phyloP scores from a whole-genome alignment of 2,329 filamentous ascomycete genomes.

The Paecilomyces niveus region DNA sequence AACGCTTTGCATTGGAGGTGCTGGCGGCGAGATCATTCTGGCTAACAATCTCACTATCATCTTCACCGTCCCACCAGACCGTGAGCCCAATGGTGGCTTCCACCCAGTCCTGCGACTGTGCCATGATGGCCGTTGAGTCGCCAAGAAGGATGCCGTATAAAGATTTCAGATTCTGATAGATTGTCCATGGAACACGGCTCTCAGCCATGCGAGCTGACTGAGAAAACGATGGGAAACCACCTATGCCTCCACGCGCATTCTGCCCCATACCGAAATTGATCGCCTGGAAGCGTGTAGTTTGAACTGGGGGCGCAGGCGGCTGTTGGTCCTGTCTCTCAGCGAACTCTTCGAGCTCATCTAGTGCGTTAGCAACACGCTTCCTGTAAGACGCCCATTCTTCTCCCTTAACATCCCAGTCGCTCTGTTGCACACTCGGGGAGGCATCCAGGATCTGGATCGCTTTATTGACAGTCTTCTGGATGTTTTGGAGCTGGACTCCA shows the following conservation, averaged over 20 bases:
- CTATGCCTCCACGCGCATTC: conserved; percentile 30
- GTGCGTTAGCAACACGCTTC: conserved; percentile 61
- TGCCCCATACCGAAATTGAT: conserved; percentile 39
- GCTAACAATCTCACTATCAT: conserved; percentile 41
- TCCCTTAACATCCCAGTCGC: conserved; percentile 75
- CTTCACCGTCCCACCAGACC: conserved; percentile 87
- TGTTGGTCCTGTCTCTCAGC: conserved; percentile 64
- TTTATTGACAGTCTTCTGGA: conserved; percentile 63
- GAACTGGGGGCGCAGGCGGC: conserved; percentile 30
- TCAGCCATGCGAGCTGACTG: conserved; percentile 67
- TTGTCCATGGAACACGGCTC: conserved; percentile 79
- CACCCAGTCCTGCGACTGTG: conserved; percentile 80
- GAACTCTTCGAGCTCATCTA: conserved; percentile 66
- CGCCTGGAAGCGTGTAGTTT: conserved; percentile 39
- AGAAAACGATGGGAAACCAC: conserved; percentile 51
- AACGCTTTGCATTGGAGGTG: conserved; percentile 15
- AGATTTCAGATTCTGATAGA: conserved; percentile 76
- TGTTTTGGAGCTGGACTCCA: conserved; percentile 68
- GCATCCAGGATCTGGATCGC: conserved; percentile 63
- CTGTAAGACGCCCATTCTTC: conserved; percentile 81
- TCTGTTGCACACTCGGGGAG: conserved; percentile 59
- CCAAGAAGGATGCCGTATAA: conserved; percentile 78
- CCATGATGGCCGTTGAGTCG: conserved; percentile 65
- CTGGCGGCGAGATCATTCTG: conserved; percentile 12
- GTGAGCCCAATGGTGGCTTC: conserved; percentile 78